Conservation (phyloP, 2,329 filamentous ascomycete species). For the Fusarium sp. region DNA sequence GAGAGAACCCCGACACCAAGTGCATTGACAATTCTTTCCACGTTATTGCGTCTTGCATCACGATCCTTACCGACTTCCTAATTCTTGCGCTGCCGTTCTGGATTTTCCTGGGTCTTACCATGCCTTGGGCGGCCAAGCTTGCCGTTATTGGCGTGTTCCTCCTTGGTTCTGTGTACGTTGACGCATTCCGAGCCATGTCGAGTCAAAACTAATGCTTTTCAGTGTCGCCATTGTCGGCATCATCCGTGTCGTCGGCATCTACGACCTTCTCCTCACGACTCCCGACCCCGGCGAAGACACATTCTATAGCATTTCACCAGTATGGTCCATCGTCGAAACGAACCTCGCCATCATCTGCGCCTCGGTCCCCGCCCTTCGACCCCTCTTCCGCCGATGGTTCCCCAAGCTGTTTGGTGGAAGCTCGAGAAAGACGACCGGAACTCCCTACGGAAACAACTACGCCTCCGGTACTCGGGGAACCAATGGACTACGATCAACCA, state of each 20-base stretch:
- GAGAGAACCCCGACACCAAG: conserved; percentile 43
- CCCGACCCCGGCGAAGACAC: conserved; percentile 39
- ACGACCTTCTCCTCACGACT: conserved; percentile 45
- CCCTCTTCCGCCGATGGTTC: conserved; percentile 53
- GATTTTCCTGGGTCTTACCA: conserved; percentile 59
- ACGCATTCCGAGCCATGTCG: background rate
- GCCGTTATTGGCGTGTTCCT: conserved; percentile 59
- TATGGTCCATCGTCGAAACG: conserved; percentile 55
- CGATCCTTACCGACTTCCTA: conserved; percentile 60
- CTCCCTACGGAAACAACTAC: conserved; percentile 28
- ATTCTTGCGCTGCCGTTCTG: conserved; percentile 58
- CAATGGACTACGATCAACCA: conserved; percentile 30
- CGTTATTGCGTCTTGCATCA: conserved; percentile 55
- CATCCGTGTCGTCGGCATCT: conserved; percentile 52
- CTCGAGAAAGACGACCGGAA: conserved; percentile 29
- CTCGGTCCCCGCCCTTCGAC: conserved; percentile 55
- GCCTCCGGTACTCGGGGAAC: conserved; percentile 39
- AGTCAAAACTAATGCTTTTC: background rate
- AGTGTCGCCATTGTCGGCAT: conserved; percentile 54
- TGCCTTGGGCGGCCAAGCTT: conserved; percentile 56
- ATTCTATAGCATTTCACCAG: conserved; percentile 51
- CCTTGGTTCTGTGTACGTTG: conserved; percentile 55
- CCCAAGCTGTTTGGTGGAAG: conserved; percentile 48
- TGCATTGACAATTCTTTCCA: conserved; percentile 56
- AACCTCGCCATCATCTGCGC: conserved; percentile 56